Evolutionary conservation across 164 flowering plant genomes (phyloP), one percentile per base, ranked within the genome.

Genomic region (Annona squamosa): DNA sequence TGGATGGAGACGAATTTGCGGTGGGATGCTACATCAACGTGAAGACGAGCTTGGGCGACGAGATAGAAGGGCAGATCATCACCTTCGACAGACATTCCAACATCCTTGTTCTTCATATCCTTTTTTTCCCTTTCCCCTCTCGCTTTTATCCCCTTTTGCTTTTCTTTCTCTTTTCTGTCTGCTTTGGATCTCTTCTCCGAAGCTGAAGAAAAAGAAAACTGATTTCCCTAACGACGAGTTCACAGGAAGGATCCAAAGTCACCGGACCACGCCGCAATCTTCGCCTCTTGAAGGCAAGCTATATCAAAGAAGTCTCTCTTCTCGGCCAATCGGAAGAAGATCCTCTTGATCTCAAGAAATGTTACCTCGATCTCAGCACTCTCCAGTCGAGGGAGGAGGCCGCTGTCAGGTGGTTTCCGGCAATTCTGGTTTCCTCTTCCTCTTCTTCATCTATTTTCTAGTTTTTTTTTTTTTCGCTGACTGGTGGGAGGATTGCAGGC

Each of bases 81-180:
- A 79, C 97, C 82, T 93, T 84, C 77, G 98, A 93, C 71, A 84
- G 85, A 63, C 81, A 77, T 26, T 88, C 98, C 83, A 91, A 95
- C 88, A 81, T 91, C 71, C 92, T 93, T 77, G 88, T 90, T 16
- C 88, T 93, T 85, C 97, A 93, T 90, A 91, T 91, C 97, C 98
- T 89, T 89, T 52, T 3, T 48, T 37, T 3, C 74, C 18, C 26
- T 17, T 43, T 52, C 9, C 64, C 46, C 47, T 74, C 3, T 69
- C 43, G 74, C 17, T 13, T 46, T 44, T 63, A 26, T 57, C 12
- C n/a, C 17, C 42, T 5, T 48, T 12, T 65, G 61, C 2, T 57
- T 75, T 61, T 68, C 59, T 4, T 6, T 62, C 5, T 71, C 43
- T 16, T 66, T 71, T 62, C 46, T n/a, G 43, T 65, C 3, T 69